phyloP scores from a whole-genome alignment of 2,329 filamentous ascomycete species.

The Colletotrichum liaoningense region DNA sequence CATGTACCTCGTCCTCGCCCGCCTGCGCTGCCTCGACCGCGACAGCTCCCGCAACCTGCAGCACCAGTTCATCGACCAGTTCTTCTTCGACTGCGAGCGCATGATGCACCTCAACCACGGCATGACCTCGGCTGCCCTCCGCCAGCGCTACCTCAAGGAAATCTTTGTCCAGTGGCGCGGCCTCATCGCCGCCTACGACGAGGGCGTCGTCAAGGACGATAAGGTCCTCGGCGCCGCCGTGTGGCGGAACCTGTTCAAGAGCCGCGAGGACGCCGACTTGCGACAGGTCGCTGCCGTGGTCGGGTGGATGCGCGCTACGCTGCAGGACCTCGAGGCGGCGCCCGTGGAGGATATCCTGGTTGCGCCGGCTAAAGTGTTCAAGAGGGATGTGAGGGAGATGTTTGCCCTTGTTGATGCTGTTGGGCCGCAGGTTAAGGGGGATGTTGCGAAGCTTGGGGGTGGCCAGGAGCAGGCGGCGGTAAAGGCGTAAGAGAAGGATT shows the following conservation, averaged over 20 bases:
- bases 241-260: slow-evolving; percentile 95
- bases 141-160: slow-evolving; percentile 82
- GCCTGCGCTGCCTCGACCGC: slow-evolving; percentile 81
- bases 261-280: slow-evolving; percentile 61
- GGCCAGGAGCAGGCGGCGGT: slow-evolving; percentile 35
- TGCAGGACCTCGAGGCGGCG: slow-evolving; percentile 61
- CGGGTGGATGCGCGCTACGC: slow-evolving; percentile 63
- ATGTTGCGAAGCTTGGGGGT: slow-evolving; percentile 15
- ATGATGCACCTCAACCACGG: slow-evolving; percentile 86
- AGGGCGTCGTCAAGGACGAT: slow-evolving; percentile 82
- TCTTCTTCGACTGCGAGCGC: slow-evolving; percentile 90
- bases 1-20: slow-evolving; percentile 90
- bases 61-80: slow-evolving; percentile 92
- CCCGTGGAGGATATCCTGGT: slow-evolving; percentile 56
- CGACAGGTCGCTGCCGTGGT: slow-evolving; percentile 65
- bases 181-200: slow-evolving; percentile 84
- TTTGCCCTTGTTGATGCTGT: slow-evolving; percentile 49
- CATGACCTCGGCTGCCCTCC: slow-evolving; percentile 67
- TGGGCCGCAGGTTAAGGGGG: slow-evolving; percentile 37
- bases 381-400: slow-evolving; percentile 52
- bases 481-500: slow-evolving; percentile 22
- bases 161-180: slow-evolving; percentile 95
- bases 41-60: slow-evolving; percentile 81
- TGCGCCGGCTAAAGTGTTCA: slow-evolving; percentile 55
- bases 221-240: slow-evolving; percentile 83